Evolutionary conservation across 192 early-diverging fungal species (phyloP).

Genomic region (Entomortierella chlamydospora): DNA sequence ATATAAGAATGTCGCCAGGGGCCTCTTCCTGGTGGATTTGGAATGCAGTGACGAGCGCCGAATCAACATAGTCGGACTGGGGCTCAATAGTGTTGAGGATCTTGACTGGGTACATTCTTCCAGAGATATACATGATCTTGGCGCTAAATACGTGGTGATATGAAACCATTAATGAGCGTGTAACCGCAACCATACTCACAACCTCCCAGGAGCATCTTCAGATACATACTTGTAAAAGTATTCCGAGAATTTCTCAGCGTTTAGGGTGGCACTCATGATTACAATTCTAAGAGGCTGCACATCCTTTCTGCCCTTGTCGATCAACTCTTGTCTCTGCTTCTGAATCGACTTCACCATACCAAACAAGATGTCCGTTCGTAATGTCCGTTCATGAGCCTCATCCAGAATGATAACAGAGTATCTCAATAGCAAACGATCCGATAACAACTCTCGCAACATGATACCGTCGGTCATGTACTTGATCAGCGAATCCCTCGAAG

Average conservation of each 20-base stretch:
- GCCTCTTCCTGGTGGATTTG: slow-evolving; percentile 92
- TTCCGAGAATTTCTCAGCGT: slow-evolving; percentile 90
- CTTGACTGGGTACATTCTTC: slow-evolving; percentile 91
- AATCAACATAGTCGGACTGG: slow-evolving; percentile 94
- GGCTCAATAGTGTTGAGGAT: slow-evolving; percentile 81
- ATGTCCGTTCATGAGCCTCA: slow-evolving; percentile 98
- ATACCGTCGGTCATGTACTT: slow-evolving; percentile 98
- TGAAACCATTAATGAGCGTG: too few species aligned
- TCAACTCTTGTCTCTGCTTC: slow-evolving; percentile 65
- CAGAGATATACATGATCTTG: slow-evolving; percentile 87
- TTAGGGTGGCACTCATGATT: slow-evolving; percentile 96
- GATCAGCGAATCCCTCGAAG: slow-evolving; percentile 80
- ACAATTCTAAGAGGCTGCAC: slow-evolving; percentile 85
- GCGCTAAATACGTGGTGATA: slow-evolving; percentile 57
- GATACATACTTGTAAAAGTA: slow-evolving; percentile 87
- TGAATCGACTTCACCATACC: slow-evolving; percentile 95
- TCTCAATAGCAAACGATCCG: slow-evolving; percentile 77
- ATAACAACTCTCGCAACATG: slow-evolving; percentile 90
- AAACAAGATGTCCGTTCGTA: slow-evolving; percentile 97
- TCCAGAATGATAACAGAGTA: slow-evolving; percentile 94
- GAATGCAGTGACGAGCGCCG: slow-evolving; percentile 85
- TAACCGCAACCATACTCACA: too few species aligned
- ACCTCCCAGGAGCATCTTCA: background rate
- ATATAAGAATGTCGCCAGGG: slow-evolving; percentile 92
- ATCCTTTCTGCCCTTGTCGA: slow-evolving; percentile 48